Conservation (phyloP, 768 basidiomycete species). For the Chalciporus sphaerocephalus region DNA sequence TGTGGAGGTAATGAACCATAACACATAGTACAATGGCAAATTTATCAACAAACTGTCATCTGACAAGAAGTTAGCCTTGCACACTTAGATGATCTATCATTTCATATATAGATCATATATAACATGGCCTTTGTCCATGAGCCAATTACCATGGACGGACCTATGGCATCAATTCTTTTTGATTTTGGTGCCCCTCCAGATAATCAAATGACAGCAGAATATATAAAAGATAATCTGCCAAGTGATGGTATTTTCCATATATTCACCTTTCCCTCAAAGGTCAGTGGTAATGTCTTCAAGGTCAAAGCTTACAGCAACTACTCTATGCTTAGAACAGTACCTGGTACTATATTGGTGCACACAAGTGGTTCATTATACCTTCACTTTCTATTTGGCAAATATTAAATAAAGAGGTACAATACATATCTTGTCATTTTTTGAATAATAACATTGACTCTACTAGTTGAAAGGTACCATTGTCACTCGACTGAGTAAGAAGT, state of each 20-base stretch:
- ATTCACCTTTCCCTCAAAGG: conserved; percentile 47
- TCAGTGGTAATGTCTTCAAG: conserved; percentile 11
- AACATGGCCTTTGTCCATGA: conserved; percentile 50
- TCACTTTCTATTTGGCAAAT: conserved; percentile 37
- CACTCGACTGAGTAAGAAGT: conserved; percentile 34
- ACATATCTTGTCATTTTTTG: background rate
- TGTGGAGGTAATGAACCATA: too few relatives aligned
- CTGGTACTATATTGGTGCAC: conserved; percentile 53
- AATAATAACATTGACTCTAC: background rate
- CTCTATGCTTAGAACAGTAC: conserved; percentile 28
- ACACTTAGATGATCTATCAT: conserved; percentile 36
- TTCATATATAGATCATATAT: conserved; percentile 38
- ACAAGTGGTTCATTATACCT: conserved; percentile 37
- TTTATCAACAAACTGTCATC: background rate
- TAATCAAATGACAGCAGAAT: conserved; percentile 32
- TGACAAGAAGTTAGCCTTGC: conserved; percentile 28
- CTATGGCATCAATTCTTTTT: conserved; percentile 41
- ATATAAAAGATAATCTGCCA: conserved; percentile 29
- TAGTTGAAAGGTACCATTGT: conserved; percentile 34
- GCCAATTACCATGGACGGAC: conserved; percentile 51
- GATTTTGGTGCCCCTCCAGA: conserved; percentile 45
- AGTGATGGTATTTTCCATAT: conserved; percentile 40
- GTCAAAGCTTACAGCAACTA: conserved; percentile 7
- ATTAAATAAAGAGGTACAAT: conserved; percentile 34
- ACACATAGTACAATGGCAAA: too few relatives aligned